Percentiles rank a stretch among this genome's conserved stretches.
Conservation (phyloP, 495 filamentous ascomycete species). For the Clohesyomyces aquaticus region DNA sequence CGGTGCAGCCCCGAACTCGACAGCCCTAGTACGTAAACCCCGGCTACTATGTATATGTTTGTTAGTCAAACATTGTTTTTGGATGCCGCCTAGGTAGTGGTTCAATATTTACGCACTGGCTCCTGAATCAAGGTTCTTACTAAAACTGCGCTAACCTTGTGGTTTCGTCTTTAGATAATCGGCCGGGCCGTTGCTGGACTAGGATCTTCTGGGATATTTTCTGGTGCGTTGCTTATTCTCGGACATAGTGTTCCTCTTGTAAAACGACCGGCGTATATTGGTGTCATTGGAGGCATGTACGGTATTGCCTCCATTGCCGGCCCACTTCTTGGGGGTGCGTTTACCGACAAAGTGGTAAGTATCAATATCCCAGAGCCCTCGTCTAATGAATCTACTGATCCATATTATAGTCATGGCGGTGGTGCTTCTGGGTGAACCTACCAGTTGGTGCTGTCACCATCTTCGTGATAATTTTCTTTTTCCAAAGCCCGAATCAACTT, state of each 20-base stretch:
- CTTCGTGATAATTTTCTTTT: not conserved
- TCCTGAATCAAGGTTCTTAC: no score
- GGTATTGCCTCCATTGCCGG: conserved; percentile 66
- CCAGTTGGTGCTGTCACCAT: conserved; percentile 52
- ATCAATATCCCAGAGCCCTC: conserved; percentile 4
- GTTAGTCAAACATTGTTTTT: no score
- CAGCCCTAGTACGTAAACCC: no score
- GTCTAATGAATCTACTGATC: not conserved
- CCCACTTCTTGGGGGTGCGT: conserved; percentile 45
- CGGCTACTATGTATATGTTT: no score
- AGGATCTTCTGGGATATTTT: conserved; percentile 22
- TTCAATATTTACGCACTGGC: no score
- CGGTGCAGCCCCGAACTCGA: conserved; percentile 20
- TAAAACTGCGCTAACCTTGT: no score
- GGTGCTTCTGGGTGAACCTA: conserved; percentile 72
- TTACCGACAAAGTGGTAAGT: conserved; percentile 55
- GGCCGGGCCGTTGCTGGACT: conserved; percentile 37
- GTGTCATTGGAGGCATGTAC: conserved; percentile 75
- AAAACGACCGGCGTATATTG: conserved; percentile 71
- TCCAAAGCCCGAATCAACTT: not conserved
- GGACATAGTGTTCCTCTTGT: conserved; percentile 71
- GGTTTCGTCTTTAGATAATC: no score
- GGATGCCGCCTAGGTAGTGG: no score
- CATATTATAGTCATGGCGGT: not conserved
- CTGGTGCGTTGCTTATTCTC: conserved; percentile 77